Evolutionary conservation across 2,329 filamentous ascomycete species (phyloP).

Genomic region (Nothophaeocryptopus gaeumannii): DNA sequence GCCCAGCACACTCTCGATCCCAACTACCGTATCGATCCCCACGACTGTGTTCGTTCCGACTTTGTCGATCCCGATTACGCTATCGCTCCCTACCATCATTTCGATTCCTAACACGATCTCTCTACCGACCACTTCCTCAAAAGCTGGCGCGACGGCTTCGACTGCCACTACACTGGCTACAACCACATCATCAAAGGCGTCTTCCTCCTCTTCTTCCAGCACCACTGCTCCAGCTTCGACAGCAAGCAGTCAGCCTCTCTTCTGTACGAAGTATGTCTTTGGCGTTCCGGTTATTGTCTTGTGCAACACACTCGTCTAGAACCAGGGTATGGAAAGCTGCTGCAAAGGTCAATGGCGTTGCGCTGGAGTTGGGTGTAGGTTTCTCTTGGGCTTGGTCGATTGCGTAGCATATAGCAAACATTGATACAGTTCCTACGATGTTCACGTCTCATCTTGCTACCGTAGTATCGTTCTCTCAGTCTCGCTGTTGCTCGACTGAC

Average conservation of each 20-base stretch:
- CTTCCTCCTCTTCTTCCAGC: not conserved
- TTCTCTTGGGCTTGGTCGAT: too few relatives aligned
- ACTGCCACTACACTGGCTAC: not conserved
- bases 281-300: slow-evolving; percentile 1
- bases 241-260: not conserved
- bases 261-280: slow-evolving; percentile 2
- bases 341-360: too few relatives aligned
- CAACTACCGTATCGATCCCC: not conserved
- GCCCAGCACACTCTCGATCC: not conserved
- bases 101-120: not conserved
- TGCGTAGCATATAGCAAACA: too few relatives aligned
- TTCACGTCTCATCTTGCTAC: too few relatives aligned
- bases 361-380: too few relatives aligned
- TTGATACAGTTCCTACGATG: too few relatives aligned
- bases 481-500: too few relatives aligned
- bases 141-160: not conserved
- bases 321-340: not conserved
- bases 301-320: not conserved
- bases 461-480: too few relatives aligned
- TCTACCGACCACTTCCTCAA: not conserved
- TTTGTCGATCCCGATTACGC: not conserved
- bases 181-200: not conserved
- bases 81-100: not conserved
- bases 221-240: not conserved
- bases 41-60: not conserved